A percentile compares a stretch with the other conserved stretches of the same genome.
phyloP scores from a whole-genome alignment of 2,329 filamentous ascomycete genomes.

The Cladobotryum protrusum region DNA sequence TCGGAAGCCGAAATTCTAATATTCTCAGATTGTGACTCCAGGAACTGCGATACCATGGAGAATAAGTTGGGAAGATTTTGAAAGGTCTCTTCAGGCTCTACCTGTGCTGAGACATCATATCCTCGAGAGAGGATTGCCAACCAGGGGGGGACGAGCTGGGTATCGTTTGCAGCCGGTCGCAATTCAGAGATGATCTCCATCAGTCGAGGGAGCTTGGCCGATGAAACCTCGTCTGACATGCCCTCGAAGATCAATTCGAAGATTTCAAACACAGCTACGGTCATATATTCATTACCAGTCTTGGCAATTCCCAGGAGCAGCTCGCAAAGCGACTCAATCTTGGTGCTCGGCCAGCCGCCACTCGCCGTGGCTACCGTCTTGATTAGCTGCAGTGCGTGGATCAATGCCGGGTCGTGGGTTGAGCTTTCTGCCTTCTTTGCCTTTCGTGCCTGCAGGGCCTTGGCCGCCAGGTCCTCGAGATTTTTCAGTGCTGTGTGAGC shows the following conservation, averaged over 20 bases:
- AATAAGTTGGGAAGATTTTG: slow-evolving; percentile 84
- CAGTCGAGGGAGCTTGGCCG: slow-evolving; percentile 80
- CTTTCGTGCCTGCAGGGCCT: slow-evolving; percentile 58
- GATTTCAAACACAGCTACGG: slow-evolving; percentile 92
- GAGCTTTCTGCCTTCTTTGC: slow-evolving; percentile 52
- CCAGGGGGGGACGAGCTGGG: slow-evolving; percentile 91
- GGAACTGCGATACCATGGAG: slow-evolving; percentile 68
- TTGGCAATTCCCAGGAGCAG: slow-evolving; percentile 81
- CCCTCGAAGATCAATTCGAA: slow-evolving; percentile 96
- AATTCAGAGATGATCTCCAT: slow-evolving; percentile 89
- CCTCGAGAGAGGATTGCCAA: slow-evolving; percentile 91
- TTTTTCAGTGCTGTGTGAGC: slow-evolving; percentile 83
- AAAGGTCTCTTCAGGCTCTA: slow-evolving; percentile 87
- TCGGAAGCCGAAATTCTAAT: slow-evolving; percentile 93
- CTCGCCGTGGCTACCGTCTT: slow-evolving; percentile 83
- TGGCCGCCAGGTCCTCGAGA: slow-evolving; percentile 65
- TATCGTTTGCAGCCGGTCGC: slow-evolving; percentile 86
- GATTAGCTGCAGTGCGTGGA: slow-evolving; percentile 86
- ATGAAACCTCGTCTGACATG: slow-evolving; percentile 81
- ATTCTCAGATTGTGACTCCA: slow-evolving; percentile 83
- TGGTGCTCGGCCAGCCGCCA: slow-evolving; percentile 92
- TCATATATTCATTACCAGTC: slow-evolving; percentile 90
- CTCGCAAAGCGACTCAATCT: slow-evolving; percentile 89
- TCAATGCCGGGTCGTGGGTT: slow-evolving; percentile 72
- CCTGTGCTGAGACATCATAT: slow-evolving; percentile 86